Conservation (phyloP, 1,284 basidiomycete species). For the Limonomyces culmigenus region DNA sequence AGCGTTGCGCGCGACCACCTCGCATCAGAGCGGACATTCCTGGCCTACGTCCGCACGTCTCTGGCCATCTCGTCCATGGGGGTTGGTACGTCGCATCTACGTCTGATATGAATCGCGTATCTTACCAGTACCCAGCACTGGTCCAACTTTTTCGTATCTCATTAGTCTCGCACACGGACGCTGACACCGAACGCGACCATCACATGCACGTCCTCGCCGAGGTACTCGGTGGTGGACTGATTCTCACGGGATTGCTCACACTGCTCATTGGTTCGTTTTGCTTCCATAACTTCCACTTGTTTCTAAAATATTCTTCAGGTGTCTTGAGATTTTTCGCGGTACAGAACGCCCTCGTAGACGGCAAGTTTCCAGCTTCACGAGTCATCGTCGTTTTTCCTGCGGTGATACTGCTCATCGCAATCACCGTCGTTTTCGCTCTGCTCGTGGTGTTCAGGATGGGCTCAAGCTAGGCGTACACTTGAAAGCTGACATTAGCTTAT, state of each 20-base stretch:
- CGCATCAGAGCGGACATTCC: constrained; percentile 18
- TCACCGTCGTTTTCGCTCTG: not conserved
- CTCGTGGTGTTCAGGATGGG: too few species aligned
- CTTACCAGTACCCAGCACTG: constrained; percentile 36
- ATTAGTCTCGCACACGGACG: too few species aligned
- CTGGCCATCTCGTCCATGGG: constrained; percentile 17
- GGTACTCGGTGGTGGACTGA: constrained; percentile 34
- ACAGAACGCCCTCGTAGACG: constrained; percentile 33
- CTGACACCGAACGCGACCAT: constrained; percentile 10
- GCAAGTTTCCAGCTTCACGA: constrained; percentile 25
- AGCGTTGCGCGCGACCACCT: constrained; percentile 15
- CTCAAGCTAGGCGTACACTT: too few species aligned
- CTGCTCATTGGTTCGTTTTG: constrained; percentile 26
- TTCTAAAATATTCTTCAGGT: constrained; percentile 17
- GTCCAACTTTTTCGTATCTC: constrained; percentile 25
- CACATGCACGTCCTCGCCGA: constrained; percentile 27
- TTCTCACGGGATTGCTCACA: constrained; percentile 32
- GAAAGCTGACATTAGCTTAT: too few species aligned
- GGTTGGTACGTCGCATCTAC: constrained; percentile 26
- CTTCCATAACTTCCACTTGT: not conserved
- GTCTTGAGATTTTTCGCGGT: constrained; percentile 35
- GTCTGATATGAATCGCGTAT: not conserved
- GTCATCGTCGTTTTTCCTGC: not conserved
- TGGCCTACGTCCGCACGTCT: constrained; percentile 19
- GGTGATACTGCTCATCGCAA: not conserved